Evolutionary conservation across 2,329 filamentous ascomycete genomes (phyloP).

Genomic region (Calonectria montana): DNA sequence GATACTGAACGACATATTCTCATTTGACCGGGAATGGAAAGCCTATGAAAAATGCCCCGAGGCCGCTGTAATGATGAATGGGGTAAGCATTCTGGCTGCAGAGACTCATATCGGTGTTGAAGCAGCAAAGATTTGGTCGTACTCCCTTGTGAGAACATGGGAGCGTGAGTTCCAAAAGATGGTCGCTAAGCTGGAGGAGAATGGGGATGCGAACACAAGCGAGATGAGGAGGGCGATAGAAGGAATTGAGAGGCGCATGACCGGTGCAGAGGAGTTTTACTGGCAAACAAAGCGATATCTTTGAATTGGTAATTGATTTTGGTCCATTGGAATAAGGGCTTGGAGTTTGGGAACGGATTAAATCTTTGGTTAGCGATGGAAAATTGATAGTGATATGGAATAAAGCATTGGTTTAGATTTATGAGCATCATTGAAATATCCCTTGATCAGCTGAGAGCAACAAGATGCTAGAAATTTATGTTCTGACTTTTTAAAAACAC

Average conservation of each 20-base stretch:
- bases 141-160: conserved; percentile 22
- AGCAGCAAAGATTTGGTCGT: conserved; percentile 18
- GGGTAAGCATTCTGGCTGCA: conserved; percentile 18
- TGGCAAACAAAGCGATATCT: conserved; percentile 23
- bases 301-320: not conserved
- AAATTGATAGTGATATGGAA: not conserved
- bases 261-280: conserved; percentile 22
- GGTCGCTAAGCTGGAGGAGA: not conserved
- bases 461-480: not conserved
- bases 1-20: conserved; percentile 28
- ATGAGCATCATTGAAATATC: not conserved
- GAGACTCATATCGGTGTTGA: conserved; percentile 25
- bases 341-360: not conserved
- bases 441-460: not conserved
- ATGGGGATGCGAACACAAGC: not conserved
- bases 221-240: conserved; percentile 2
- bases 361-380: not conserved
- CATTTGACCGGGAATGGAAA: conserved; percentile 24
- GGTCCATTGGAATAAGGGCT: not conserved
- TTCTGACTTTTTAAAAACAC: not conserved
- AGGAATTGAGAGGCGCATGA: conserved; percentile 25
- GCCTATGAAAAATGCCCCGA: conserved; percentile 12
- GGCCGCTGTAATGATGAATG: conserved; percentile 20
- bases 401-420: not conserved
- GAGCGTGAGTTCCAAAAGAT: conserved; percentile 20